phyloP scores from a whole-genome alignment of 2,329 filamentous ascomycete genomes.

The Atkinsonella hypoxylon region DNA sequence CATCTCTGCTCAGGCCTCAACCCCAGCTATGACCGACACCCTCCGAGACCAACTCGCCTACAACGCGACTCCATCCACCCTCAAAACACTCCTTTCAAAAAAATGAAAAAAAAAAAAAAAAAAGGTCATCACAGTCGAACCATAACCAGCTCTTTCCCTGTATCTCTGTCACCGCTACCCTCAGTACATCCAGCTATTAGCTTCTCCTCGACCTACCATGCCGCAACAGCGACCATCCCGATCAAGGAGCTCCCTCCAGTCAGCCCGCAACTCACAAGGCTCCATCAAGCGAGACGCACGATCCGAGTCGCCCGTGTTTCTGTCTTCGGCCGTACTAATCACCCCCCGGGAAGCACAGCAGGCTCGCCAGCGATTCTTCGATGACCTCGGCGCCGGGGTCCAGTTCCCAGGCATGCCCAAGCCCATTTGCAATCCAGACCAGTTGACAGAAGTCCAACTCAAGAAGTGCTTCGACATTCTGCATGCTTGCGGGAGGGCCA shows the following conservation, averaged over 20 bases:
- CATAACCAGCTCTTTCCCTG: no score
- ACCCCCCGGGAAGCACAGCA: slow-evolving; percentile 1
- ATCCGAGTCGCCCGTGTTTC: slow-evolving; percentile 10
- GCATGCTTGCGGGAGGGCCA: slow-evolving; percentile 19
- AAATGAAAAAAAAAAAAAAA: no score
- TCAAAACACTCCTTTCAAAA: no score
- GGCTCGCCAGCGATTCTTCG: slow-evolving; percentile 12
- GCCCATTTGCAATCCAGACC: slow-evolving; percentile 14
- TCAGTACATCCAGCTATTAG: neutral
- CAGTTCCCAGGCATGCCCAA: slow-evolving; percentile 8
- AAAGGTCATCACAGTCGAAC: no score
- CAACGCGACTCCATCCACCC: no score
- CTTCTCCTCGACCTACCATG: neutral
- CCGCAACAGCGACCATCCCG: neutral
- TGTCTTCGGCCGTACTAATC: slow-evolving; percentile 4
- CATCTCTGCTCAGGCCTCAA: no score
- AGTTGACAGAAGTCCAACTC: slow-evolving; percentile 17
- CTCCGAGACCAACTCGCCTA: no score
- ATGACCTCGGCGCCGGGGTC: slow-evolving; percentile 13
- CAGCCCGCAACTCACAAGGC: neutral
- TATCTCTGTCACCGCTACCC: neutral
- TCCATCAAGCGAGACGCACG: neutral
- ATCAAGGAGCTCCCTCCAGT: neutral
- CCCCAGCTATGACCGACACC: no score
- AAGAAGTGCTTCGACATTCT: slow-evolving; percentile 21